Base-by-base conservation (phyloP, 768 basidiomycete species). In the Collybiopsis confluens region DNA sequence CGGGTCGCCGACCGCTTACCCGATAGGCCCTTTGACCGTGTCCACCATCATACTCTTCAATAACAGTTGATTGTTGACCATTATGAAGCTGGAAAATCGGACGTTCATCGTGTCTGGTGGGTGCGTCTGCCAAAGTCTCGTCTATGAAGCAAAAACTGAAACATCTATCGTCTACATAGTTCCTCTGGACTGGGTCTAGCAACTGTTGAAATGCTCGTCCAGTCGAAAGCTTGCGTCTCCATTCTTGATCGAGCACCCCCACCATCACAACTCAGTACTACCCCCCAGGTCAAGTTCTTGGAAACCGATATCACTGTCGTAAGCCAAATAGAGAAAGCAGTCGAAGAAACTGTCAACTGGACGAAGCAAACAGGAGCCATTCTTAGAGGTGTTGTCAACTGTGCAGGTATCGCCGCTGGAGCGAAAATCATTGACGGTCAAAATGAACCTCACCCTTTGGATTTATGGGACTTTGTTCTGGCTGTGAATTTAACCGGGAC, bases 21-120 rank as follows among this genome's bases (percentile, higher is more conserved):
- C n/a, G n/a, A n/a, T n/a, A n/a, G n/a, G n/a, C n/a, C n/a, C n/a
- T n/a, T n/a, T n/a, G n/a, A n/a, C n/a, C n/a, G n/a, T n/a, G n/a
- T 33, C 30, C 5, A 33, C 30, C 30, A 33, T 13, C 30, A 33
- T 13, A 5, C 30, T 33, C 30, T 5, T 33, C 5, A 6, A 33
- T 33, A 5, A 33, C 6, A 33, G 30, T 13, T 33, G 5, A 5
- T 33, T 13, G 30, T 33, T 33, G 35, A 47, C 47, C 13, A 20
- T 4, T 16, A 72, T 72, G 70, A 72, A 70, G 59, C 53, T 68
- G 16, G 60, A 55, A 46, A 56, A 65, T 38, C 57, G 71, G 45
- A 72, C 71, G 15, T 72, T 72, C 54, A 58, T 72, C 20, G 65
- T 72, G 15, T 72, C 71, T n/a, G 71, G 71, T 45, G 71, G 71